Evolutionary conservation across 176 grass and related monocot genomes (phyloP), one percentile per base, ranked within the genome.

Genomic region (Triticum dicoccoides): DNA sequence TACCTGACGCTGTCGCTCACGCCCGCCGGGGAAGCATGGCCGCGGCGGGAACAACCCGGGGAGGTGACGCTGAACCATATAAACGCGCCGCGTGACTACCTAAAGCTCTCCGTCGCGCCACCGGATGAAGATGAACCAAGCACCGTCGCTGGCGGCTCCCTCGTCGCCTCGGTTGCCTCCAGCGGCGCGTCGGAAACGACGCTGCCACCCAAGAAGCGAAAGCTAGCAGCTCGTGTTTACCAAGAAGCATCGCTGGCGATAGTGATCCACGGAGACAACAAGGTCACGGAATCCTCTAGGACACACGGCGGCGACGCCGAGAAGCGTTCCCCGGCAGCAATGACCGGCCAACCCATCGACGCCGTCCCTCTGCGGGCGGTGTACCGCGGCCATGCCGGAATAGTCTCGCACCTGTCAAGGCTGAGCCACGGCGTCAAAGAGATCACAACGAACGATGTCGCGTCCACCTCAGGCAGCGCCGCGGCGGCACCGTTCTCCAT

Each of bases 1-100:
- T 76, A 76, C 45, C 73, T 76, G 14, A 52, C 25, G 44, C 73
- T 76, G 24, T 76, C 73, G 24, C 25, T 76, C 73, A 30, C 73
- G 73, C 24, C 13, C 42, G 23, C 72, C 23, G 23, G 14, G 3
- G 7, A 8, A 2, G 6, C 4, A 10, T 10, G 17, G 25, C 24
- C 24, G 14, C 14, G 24, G 14, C 14, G 0, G 14, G 17, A 76
- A 52, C 24, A 4, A 15, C 24, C 13, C 13, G 42, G 7, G 42
- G 24, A 51, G 42, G 8, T 52, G 25, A 52, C 73, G 14, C 73
- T 76, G 8, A 13, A 27, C 3, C 7, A 51, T 0, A 9, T 76
- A 15, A 4, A 30, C 42, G 73, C 72, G 24, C 72, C 42, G 13
- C 8, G 8, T 52, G 45, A 9, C 73, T 76, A 52, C 45, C 44